A percentile compares a stretch with the other conserved stretches of the same genome.
phyloP scores from a whole-genome alignment of 257 asterid genomes.

The Asclepias syriaca region DNA sequence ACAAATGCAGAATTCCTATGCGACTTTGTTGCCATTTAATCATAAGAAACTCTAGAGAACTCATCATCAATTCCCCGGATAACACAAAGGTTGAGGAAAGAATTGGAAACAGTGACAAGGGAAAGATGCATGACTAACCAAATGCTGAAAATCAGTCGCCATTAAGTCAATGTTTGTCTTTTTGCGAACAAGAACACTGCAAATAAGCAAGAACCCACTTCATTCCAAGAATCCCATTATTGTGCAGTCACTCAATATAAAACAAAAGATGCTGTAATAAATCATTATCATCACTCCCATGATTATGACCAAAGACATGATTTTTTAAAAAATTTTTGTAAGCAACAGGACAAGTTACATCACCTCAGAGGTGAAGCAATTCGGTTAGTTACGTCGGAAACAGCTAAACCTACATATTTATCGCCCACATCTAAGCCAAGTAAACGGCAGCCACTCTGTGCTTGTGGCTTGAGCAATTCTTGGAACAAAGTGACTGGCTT shows the following conservation, averaged over 20 bases:
- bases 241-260: not conserved
- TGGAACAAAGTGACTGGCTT: constrained; percentile 58
- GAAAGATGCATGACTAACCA: constrained; percentile 42
- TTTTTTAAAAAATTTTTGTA: too few species aligned
- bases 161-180: constrained; percentile 59
- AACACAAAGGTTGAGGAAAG: not conserved
- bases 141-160: constrained; percentile 57
- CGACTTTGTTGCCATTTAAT: not conserved
- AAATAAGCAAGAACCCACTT: constrained; percentile 20
- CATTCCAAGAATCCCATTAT: constrained; percentile 8
- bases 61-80: not conserved
- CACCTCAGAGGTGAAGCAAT: constrained; percentile 76
- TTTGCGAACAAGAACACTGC: constrained; percentile 72
- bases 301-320: not conserved
- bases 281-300: not conserved
- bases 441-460: constrained; percentile 38
- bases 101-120: not conserved
- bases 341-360: constrained; percentile 13
- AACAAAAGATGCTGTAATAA: not conserved
- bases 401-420: constrained; percentile 78
- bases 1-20: not conserved
- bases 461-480: constrained; percentile 48
- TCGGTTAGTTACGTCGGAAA: constrained; percentile 59
- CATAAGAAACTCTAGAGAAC: not conserved
- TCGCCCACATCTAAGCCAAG: constrained; percentile 96